Evolutionary conservation across 192 early-diverging fungal species (phyloP).

Genomic region (Coemansia sp.): DNA sequence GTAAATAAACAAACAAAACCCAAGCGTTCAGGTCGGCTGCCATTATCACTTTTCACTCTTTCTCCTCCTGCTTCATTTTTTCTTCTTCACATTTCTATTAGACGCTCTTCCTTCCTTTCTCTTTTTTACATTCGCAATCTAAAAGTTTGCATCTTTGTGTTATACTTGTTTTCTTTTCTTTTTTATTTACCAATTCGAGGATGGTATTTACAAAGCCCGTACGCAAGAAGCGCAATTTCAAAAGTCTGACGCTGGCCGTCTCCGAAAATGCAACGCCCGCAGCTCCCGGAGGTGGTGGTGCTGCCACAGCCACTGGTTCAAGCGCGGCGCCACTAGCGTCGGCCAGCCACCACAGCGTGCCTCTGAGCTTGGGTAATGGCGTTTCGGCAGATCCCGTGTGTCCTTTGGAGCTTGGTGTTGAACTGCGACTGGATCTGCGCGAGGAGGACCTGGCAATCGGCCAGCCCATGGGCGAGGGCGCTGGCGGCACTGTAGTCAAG

Average conservation of each 20-base stretch:
- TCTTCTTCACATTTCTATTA: conserved; percentile 1
- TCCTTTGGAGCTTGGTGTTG: conserved; percentile 69
- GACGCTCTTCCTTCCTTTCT: not conserved
- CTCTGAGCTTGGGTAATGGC: conserved; percentile 6
- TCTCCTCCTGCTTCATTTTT: not conserved
- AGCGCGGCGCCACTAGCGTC: conserved; percentile 12
- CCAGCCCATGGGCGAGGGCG: conserved; percentile 88
- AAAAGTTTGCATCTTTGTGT: conserved; percentile 1
- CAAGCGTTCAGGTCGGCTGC: not conserved
- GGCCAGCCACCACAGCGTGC: conserved; percentile 23
- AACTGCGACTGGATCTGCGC: conserved; percentile 73
- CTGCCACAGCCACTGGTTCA: conserved; percentile 11
- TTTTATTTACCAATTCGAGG: not conserved
- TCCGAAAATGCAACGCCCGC: conserved; percentile 22
- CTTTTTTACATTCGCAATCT: conserved; percentile 7
- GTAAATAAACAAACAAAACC: conserved; percentile 9
- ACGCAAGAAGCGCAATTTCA: conserved; percentile 60
- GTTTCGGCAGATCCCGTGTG: conserved; percentile 29
- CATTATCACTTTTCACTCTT: not conserved
- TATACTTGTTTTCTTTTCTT: not conserved
- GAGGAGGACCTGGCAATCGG: conserved; percentile 80
- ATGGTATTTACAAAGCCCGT: conserved; percentile 52
- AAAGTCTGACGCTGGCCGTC: conserved; percentile 49
- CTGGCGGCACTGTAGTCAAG: conserved; percentile 87
- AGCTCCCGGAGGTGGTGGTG: conserved; percentile 16